Evolutionary conservation across 2,329 filamentous ascomycete genomes (phyloP).

Genomic region (Celoporthe dispersa): DNA sequence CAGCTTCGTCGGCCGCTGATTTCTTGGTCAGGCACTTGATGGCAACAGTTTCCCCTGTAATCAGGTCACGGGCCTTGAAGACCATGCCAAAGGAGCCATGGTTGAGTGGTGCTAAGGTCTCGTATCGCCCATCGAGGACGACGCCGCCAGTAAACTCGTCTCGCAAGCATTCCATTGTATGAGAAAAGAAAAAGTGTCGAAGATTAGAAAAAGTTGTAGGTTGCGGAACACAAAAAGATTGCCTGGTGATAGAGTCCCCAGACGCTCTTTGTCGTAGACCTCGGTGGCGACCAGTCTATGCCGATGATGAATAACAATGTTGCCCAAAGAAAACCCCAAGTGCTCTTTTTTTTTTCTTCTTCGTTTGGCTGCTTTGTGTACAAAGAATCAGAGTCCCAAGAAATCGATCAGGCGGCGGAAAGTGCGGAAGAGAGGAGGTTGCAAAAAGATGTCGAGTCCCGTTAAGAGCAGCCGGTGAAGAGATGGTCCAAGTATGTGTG

Average conservation of each 20-base stretch:
- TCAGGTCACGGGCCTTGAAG: conserved; percentile 83
- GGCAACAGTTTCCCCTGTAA: conserved; percentile 80
- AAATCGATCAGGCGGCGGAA: conserved; percentile 9
- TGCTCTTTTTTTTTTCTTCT: conserved; percentile 16
- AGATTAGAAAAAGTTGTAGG: conserved; percentile 32
- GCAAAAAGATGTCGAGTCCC: neutral
- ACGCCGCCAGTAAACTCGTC: conserved; percentile 79
- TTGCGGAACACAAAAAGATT: conserved; percentile 34
- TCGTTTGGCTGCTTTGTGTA: conserved; percentile 22
- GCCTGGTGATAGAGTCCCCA: conserved; percentile 35
- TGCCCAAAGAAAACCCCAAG: conserved; percentile 20
- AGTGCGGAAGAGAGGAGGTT: conserved; percentile 5
- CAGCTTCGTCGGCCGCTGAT: conserved; percentile 62
- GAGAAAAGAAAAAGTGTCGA: conserved; percentile 29
- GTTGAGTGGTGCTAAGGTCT: conserved; percentile 92
- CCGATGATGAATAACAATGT: conserved; percentile 30
- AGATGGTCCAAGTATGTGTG: neutral
- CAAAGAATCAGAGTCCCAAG: conserved; percentile 8
- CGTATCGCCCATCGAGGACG: conserved; percentile 85
- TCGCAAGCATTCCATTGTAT: conserved; percentile 80
- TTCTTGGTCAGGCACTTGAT: conserved; percentile 96
- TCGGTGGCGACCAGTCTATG: conserved; percentile 29
- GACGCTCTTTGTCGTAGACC: conserved; percentile 26
- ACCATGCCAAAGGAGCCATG: conserved; percentile 99
- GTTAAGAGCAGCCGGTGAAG: neutral